phyloP scores from a whole-genome alignment of 192 early-diverging fungal species.

The Dissophora ornata region DNA sequence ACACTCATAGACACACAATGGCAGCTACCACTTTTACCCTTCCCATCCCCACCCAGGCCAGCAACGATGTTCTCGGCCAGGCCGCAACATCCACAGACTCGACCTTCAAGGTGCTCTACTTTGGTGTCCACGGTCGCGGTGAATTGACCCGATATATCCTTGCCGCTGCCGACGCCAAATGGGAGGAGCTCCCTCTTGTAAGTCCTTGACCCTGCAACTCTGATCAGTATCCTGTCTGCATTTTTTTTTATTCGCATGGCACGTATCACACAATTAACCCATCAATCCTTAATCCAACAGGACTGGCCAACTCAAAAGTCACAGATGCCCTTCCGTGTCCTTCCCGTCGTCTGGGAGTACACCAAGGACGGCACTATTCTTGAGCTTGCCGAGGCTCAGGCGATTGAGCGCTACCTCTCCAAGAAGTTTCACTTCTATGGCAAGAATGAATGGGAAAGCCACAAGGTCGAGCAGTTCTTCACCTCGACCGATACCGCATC shows the following conservation, averaged over 20 bases:
- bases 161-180: slow-evolving; percentile 19
- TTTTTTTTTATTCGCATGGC: not conserved
- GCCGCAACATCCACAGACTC: slow-evolving; percentile 16
- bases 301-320: slow-evolving; percentile 61
- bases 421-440: slow-evolving; percentile 34
- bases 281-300: too few relatives aligned
- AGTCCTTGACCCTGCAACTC: too few relatives aligned
- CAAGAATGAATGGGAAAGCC: slow-evolving; percentile 36
- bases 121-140: slow-evolving; percentile 34
- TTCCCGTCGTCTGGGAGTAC: slow-evolving; percentile 63
- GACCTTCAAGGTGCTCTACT: slow-evolving; percentile 41
- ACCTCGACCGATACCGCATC: slow-evolving; percentile 33
- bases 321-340: slow-evolving; percentile 55
- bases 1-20: too few relatives aligned
- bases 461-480: slow-evolving; percentile 45
- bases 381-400: slow-evolving; percentile 41
- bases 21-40: too few relatives aligned
- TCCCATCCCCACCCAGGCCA: slow-evolving; percentile 26
- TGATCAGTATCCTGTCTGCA: not conserved
- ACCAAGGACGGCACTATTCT: slow-evolving; percentile 40
- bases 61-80: slow-evolving; percentile 10
- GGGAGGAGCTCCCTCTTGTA: slow-evolving; percentile 32
- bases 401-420: slow-evolving; percentile 52
- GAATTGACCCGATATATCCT: slow-evolving; percentile 35
- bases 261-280: too few relatives aligned